Conservation (phyloP, 352 stramenopile genomes). For the Paralagenidium karlingii region DNA sequence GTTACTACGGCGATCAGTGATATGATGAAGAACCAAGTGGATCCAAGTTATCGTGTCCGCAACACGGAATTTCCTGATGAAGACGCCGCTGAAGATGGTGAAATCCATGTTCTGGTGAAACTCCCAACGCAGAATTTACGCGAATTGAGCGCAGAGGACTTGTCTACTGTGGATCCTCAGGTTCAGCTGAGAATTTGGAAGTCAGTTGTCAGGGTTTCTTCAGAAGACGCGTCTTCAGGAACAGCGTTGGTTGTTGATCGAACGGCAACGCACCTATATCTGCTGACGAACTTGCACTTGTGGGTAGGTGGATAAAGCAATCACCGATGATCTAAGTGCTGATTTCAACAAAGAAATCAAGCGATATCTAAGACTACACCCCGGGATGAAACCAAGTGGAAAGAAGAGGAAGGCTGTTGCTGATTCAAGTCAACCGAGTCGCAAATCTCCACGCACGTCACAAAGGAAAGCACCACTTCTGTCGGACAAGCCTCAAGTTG, state of each 20-base stretch:
- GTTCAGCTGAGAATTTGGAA: slow-evolving; percentile 17
- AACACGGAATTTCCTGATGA: slow-evolving; percentile 3
- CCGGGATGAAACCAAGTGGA: slow-evolving; percentile 9
- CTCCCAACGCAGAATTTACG: slow-evolving; percentile 1
- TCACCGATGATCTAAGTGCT: slow-evolving; percentile 11
- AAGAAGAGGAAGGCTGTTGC: slow-evolving; percentile 5
- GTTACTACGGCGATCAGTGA: slow-evolving; percentile 4
- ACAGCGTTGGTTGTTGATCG: slow-evolving; percentile 18
- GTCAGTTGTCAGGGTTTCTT: slow-evolving; percentile 17
- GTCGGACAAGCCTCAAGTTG: slow-evolving; percentile 4
- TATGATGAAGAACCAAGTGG: slow-evolving; percentile 6
- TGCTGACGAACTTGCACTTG: slow-evolving; percentile 20
- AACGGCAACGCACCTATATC: slow-evolving; percentile 14
- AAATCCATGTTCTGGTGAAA: slow-evolving; percentile 6
- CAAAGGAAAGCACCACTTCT: slow-evolving; percentile 9
- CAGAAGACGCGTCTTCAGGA: slow-evolving; percentile 8
- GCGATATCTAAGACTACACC: slow-evolving; percentile 9
- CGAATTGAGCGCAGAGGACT: slow-evolving; percentile 4
- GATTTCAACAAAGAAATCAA: slow-evolving; percentile 16
- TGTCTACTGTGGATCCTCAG: slow-evolving; percentile 7
- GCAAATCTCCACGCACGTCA: slow-evolving; percentile 2
- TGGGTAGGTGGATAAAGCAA: slow-evolving; percentile 9
- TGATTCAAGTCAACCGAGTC: background rate
- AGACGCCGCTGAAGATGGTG: slow-evolving; percentile 3
- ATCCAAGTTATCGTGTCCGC: slow-evolving; percentile 5